These are phyloP conservation scores for Chenopodium quinoa DNA, from an alignment of 148 eudicot genomes.

Conservation along the genomic window DNA sequence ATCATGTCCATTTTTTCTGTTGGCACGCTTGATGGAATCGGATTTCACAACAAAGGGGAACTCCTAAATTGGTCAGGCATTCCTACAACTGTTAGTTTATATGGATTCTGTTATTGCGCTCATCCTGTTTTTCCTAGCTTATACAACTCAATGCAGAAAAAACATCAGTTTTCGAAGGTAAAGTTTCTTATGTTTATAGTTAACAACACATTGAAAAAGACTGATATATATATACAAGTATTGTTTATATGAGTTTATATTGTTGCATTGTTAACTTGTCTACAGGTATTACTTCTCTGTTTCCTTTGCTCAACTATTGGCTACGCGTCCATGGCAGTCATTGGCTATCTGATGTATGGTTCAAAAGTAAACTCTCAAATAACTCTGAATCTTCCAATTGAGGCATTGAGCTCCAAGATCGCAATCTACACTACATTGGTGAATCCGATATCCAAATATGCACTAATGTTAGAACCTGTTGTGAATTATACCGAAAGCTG, in stretches of 20 bases:
- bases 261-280: no score
- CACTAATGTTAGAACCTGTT: conserved; percentile 51
- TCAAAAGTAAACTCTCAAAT: conserved; percentile 42
- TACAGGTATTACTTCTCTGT: conserved; percentile 46
- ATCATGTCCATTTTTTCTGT: conserved; percentile 40
- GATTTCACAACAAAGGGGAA: conserved; percentile 44
- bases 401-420: conserved; percentile 37
- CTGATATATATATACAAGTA: no score
- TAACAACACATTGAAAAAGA: no score
- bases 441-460: conserved; percentile 52
- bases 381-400: conserved; percentile 45
- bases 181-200: background rate
- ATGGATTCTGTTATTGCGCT: conserved; percentile 49
- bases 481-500: conserved; percentile 40
- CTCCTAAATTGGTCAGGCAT: conserved; percentile 39
- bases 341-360: conserved; percentile 55
- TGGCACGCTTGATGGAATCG: conserved; percentile 42
- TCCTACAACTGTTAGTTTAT: conserved; percentile 49
- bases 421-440: conserved; percentile 55
- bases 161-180: conserved; percentile 47
- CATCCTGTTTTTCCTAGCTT: conserved; percentile 59
- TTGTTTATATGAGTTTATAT: no score
- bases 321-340: conserved; percentile 48
- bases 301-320: conserved; percentile 42
- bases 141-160: conserved; percentile 47